Percentiles rank a stretch among this genome's conserved stretches.
phyloP scores from a whole-genome alignment of 106 monocot species.

The Alisma plantagoaquatica region DNA sequence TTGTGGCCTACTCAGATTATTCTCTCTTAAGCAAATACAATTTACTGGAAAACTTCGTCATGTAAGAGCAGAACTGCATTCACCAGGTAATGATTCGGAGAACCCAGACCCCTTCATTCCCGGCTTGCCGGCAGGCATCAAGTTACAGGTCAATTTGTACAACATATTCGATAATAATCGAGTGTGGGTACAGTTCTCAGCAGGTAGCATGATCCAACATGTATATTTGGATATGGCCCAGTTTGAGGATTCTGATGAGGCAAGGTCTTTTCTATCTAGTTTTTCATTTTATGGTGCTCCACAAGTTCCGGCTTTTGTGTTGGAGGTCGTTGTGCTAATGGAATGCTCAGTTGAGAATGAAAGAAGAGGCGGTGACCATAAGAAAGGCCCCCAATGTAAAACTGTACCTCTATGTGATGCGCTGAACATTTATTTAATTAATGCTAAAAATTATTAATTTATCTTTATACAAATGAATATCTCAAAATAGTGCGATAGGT shows the following conservation, averaged over 20 bases:
- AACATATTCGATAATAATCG: conserved; percentile 30
- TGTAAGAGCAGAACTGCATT: conserved; percentile 49
- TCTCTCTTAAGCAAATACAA: conserved; percentile 21
- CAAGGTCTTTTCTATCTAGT: conserved; percentile 23
- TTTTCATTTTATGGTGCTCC: conserved; percentile 58
- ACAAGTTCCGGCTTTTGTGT: conserved; percentile 34
- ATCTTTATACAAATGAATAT: no score
- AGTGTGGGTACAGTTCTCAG: conserved; percentile 55
- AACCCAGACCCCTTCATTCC: conserved; percentile 45
- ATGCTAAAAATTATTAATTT: no score
- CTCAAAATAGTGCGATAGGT: no score
- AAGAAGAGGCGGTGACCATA: conserved; percentile 6
- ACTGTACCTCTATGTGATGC: conserved; percentile 26
- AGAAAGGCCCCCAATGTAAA: conserved; percentile 36
- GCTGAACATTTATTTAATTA: conserved; percentile 26
- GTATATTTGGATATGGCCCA: conserved; percentile 34
- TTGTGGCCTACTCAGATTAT: conserved; percentile 35
- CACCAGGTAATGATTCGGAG: conserved; percentile 44
- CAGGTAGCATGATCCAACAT: conserved; percentile 33
- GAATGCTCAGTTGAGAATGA: conserved; percentile 31
- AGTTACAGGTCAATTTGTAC: conserved; percentile 40
- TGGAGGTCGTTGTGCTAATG: conserved; percentile 42
- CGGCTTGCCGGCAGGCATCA: conserved; percentile 67
- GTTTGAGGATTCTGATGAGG: conserved; percentile 29
- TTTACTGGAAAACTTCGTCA: conserved; percentile 29